phyloP scores from a whole-genome alignment of 2,329 filamentous ascomycete genomes.

The Phialophora tarda region DNA sequence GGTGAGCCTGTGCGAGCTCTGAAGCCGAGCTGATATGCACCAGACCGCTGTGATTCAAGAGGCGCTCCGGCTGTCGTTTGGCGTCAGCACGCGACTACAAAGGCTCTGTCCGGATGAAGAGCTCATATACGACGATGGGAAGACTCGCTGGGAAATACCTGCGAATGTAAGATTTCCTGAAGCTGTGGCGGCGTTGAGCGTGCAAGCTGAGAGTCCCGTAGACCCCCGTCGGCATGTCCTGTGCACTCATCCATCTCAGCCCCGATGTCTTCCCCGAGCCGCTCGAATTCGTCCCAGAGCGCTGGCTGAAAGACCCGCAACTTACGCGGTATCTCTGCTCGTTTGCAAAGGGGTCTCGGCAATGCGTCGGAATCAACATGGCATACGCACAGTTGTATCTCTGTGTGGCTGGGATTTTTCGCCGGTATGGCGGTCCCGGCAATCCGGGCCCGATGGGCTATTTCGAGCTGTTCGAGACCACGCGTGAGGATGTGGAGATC shows the following conservation, averaged over 20 bases:
- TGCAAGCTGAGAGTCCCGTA: not conserved
- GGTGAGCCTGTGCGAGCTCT: not conserved
- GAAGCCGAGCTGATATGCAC: not conserved
- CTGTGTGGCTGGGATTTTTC: constrained; percentile 39
- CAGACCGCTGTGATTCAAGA: constrained; percentile 14
- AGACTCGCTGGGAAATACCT: constrained; percentile 5
- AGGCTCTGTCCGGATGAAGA: constrained; percentile 9
- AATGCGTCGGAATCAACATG: constrained; percentile 50
- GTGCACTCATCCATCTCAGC: constrained; percentile 42
- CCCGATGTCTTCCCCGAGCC: constrained; percentile 46
- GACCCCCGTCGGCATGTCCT: constrained; percentile 19
- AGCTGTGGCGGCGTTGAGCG: not conserved
- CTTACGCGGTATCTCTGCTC: constrained; percentile 49
- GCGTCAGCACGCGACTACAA: constrained; percentile 12
- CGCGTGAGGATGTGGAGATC: constrained; percentile 9
- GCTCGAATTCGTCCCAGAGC: constrained; percentile 45
- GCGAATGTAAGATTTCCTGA: not conserved
- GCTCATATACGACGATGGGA: constrained; percentile 3
- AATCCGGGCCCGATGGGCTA: constrained; percentile 5
- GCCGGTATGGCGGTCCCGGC: constrained; percentile 24
- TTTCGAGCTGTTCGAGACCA: constrained; percentile 11
- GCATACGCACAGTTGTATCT: constrained; percentile 42
- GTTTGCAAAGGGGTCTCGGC: constrained; percentile 50
- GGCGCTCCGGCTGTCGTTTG: constrained; percentile 3
- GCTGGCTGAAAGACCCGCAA: constrained; percentile 46